A percentile compares a stretch with the other conserved stretches of the same genome.
These are phyloP conservation scores for Metarhizium album DNA, from an alignment of 2,329 filamentous ascomycete species.

Conservation along the genomic window DNA sequence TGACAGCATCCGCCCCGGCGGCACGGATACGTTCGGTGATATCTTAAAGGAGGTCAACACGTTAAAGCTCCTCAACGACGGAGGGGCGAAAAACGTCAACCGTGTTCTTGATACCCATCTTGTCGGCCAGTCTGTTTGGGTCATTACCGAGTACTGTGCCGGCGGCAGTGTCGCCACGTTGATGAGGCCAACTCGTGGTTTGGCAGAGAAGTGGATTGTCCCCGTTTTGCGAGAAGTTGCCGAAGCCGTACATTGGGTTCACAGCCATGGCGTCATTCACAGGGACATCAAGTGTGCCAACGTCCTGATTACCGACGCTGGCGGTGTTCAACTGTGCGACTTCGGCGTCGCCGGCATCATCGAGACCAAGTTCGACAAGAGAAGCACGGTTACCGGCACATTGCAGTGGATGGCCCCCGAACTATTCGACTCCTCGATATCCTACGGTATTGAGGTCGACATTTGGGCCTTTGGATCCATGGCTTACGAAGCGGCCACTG, in stretches of 20 bases:
- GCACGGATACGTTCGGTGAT: conserved; percentile 50
- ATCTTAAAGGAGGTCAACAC: conserved; percentile 53
- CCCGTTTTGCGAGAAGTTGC: conserved; percentile 55
- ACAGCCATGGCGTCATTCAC: conserved; percentile 57
- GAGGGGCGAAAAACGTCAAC: conserved; percentile 67
- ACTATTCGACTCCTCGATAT: conserved; percentile 52
- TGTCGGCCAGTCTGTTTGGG: conserved; percentile 71
- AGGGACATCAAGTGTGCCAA: conserved; percentile 67
- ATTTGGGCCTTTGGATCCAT: conserved; percentile 81
- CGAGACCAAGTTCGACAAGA: conserved; percentile 63
- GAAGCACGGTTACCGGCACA: conserved; percentile 71
- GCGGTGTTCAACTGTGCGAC: conserved; percentile 40
- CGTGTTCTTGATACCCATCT: conserved; percentile 67
- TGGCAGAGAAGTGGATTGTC: conserved; percentile 62
- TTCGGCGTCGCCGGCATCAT: conserved; percentile 69
- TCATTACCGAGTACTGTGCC: conserved; percentile 75
- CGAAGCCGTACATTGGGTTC: conserved; percentile 55
- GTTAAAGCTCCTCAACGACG: conserved; percentile 60
- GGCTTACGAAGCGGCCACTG: conserved; percentile 70
- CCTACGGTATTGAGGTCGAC: conserved; percentile 65
- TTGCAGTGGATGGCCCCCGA: conserved; percentile 83
- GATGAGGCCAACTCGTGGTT: conserved; percentile 54
- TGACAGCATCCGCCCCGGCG: conserved; percentile 51
- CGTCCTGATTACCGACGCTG: conserved; percentile 65
- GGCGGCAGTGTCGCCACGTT: conserved; percentile 68